Base-by-base conservation (phyloP, 1,284 basidiomycete species). In the Flammula alnicola region DNA sequence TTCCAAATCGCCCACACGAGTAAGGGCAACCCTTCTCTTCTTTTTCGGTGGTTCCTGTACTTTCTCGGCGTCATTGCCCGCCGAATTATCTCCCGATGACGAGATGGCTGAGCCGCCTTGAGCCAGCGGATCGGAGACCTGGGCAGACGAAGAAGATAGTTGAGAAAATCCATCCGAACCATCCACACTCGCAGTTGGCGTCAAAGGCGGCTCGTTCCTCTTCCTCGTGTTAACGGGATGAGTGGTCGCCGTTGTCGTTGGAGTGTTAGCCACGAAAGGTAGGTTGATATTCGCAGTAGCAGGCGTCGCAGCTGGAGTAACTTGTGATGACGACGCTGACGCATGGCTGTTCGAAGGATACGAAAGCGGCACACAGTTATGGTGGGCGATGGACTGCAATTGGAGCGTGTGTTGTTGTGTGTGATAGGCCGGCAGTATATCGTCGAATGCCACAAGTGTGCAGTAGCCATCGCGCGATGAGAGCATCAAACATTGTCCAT, bases 401-500 rank as follows among this genome's bases (percentile, higher is more conserved):
- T 95, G 93, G 7, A 94, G 79, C 4, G 88, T 83, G 54, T 91
- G 88, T 63, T 95, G 93, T 63, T 95, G 93, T 0, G 86, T 93
- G 52, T 92, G 87, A 65, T 95, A 81, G 2, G 87, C 81, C 0
- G 90, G 83, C 1, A 98, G 82, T 42, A 97, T 87, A 70, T 98
- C 96, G 63, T 93, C 91, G 58, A 95, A 89, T 25, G 90, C 85
- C 49, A 97, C 83, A 49, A 98, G 81, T 0, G 96, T 97, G 73
- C 97, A 99, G 71, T 98, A 99, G 1, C 96, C 96, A 66, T 99
- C 96, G 23, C 93, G 86, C 0, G 94, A 93, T 0, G 94, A 91
- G 37, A 98, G 81, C 58, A 98, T 85, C 30, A 99, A 79, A 30
- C 90, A 86, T 69, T 98, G 94, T 0, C 96, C 96, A 62, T 99